Evolutionary conservation across 306 rosid species (phyloP), one percentile per base, ranked within the genome.

Genomic region (Argentina anserina): DNA sequence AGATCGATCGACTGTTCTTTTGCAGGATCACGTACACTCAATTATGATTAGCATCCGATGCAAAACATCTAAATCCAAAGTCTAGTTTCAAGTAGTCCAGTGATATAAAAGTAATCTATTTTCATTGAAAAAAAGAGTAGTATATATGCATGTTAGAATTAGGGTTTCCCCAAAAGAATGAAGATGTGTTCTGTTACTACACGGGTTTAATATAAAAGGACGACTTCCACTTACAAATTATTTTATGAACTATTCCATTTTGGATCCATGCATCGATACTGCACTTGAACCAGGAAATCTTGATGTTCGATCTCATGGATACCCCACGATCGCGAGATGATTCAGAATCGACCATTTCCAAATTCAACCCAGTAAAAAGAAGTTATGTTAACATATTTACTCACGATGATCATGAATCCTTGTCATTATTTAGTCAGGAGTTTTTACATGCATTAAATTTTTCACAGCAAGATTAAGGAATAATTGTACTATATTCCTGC

Each of bases 351-450:
- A 34, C 29, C 31, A 47, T 70, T 52, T 23, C 36, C 68, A n/a
- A 64, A 37, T n/a, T 64, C 1, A 20, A 37, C 68, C 68, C 46
- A 37, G 42, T 61, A 34, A 64, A 60, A 31, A 31, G 10, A 60
- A 28, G 65, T 28, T 29, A 59, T 25, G 23, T 15, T 33, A 17
- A 31, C 37, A 14, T 1, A 15, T 33, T 60, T 29, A 36, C 46
- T 64, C 68, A 64, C 9, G 18, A 5, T 64, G 68, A 64, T 64
- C 46, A 36, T 64, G 68, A 36, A 64, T 8, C 17, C 79, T 82
- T 37, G 90, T 85, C 88, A 78, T 79, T 78, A 40, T 83, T 84
- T 75, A 71, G n/a, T n/a, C n/a, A n/a, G n/a, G n/a, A n/a, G n/a
- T n/a, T n/a, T n/a, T n/a, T n/a, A 34, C 34, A 67, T 45, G 29